phyloP scores from a whole-genome alignment of 371 early-diverging fungal genomes.

The Mortierella polycephala region DNA sequence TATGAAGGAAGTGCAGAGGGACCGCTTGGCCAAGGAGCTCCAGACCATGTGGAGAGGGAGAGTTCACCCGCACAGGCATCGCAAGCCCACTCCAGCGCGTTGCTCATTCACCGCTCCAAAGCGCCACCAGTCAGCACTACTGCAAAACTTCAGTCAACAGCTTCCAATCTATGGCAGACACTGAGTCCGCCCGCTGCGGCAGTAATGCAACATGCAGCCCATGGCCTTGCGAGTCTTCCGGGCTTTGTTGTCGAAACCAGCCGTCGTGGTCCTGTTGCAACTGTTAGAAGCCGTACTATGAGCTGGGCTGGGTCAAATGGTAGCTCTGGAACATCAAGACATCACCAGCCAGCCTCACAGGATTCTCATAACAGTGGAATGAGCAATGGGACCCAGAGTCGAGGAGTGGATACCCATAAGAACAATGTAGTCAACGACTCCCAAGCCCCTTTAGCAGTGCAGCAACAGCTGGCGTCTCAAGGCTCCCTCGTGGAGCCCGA shows the following conservation, averaged over 20 bases:
- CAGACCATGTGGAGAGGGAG: conserved; percentile 14
- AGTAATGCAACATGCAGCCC: conserved; percentile 50
- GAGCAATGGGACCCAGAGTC: conserved; percentile 12
- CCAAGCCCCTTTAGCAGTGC: conserved; percentile 33
- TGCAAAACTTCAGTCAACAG: conserved; percentile 44
- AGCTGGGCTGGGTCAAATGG: conserved; percentile 44
- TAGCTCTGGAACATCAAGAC: conserved; percentile 9
- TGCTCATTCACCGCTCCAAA: conserved; percentile 49
- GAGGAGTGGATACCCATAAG: conserved; percentile 1
- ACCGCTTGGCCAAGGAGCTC: conserved; percentile 6
- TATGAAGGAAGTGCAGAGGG: conserved; percentile 27
- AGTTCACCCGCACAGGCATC: conserved; percentile 15
- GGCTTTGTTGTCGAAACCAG: conserved; percentile 48
- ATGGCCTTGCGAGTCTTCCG: conserved; percentile 48
- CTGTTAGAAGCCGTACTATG: conserved; percentile 47
- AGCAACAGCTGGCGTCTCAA: conserved; percentile 47
- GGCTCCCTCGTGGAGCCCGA: conserved; percentile 37
- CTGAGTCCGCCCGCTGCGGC: conserved; percentile 51
- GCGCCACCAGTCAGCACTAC: conserved; percentile 52
- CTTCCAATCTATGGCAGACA: conserved; percentile 48
- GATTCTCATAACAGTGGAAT: conserved; percentile 10
- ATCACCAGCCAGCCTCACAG: conserved; percentile 2
- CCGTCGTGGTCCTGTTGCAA: conserved; percentile 44
- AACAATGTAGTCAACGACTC: conserved; percentile 7
- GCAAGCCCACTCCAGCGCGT: conserved; percentile 27